A percentile compares a stretch with the other conserved stretches of the same genome.
Conservation (phyloP, 495 filamentous ascomycete species). For the Aspergillus ellipticus region DNA sequence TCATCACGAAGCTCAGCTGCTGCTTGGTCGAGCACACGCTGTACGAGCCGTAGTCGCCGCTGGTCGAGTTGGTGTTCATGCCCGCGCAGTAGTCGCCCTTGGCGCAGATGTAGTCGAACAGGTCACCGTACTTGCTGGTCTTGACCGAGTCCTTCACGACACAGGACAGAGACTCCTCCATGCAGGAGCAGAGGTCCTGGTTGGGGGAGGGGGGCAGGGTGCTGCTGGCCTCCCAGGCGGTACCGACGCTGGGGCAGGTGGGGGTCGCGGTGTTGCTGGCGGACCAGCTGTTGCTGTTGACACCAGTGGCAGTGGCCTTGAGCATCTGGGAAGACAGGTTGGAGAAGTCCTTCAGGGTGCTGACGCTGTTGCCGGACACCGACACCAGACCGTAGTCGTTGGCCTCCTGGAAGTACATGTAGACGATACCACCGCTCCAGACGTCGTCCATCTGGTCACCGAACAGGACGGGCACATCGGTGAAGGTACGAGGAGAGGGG, state of each 20-base stretch:
- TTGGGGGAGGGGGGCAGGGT: conserved; percentile 84
- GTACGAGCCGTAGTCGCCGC: conserved; percentile 81
- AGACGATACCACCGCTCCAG: conserved; percentile 93
- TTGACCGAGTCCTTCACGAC: conserved; percentile 52
- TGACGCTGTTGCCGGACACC: conserved; percentile 51
- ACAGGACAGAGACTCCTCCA: conserved; percentile 72
- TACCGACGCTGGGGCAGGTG: conserved; percentile 65
- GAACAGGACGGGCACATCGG: conserved; percentile 80
- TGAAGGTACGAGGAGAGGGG: conserved; percentile 71
- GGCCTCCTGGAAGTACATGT: conserved; percentile 93
- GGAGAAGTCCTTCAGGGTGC: conserved; percentile 68
- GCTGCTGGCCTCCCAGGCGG: conserved; percentile 66
- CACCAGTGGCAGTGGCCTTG: conserved; percentile 60
- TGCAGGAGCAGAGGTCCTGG: conserved; percentile 75
- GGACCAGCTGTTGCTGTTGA: conserved; percentile 62
- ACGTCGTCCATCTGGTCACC: conserved; percentile 75
- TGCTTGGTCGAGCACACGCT: conserved; percentile 78
- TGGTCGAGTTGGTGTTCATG: conserved; percentile 63
- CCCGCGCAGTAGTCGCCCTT: conserved; percentile 58
- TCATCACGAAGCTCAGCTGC: conserved; percentile 78
- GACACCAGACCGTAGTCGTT: conserved; percentile 88
- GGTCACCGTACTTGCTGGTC: conserved; percentile 52
- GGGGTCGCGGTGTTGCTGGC: conserved; percentile 63
- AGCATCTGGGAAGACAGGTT: conserved; percentile 69
- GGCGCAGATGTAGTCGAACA: conserved; percentile 76